Percentiles rank a stretch among this genome's conserved stretches.
phyloP scores from a whole-genome alignment of 2,329 filamentous ascomycete species.

The Cytospora mali region DNA sequence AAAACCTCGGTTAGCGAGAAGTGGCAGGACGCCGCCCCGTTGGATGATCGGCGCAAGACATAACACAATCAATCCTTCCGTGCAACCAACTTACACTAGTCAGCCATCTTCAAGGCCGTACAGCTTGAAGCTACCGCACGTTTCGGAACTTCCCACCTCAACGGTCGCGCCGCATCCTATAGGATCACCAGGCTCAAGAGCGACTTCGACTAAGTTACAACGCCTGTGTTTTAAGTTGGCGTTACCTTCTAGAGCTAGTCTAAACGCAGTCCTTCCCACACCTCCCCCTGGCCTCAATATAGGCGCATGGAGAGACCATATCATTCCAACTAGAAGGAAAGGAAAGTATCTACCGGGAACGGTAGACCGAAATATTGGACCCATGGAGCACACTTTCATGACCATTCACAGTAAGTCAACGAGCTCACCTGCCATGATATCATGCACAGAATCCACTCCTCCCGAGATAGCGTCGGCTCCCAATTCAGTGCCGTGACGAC shows the following conservation, averaged over 20 bases:
- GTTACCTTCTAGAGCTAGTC: slow-evolving; percentile 22
- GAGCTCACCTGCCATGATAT: slow-evolving; percentile 14
- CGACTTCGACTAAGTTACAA: slow-evolving; percentile 14
- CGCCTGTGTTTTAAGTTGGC: slow-evolving; percentile 25
- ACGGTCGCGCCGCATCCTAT: slow-evolving; percentile 30
- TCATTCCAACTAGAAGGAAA: slow-evolving; percentile 30
- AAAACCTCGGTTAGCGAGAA: slow-evolving; percentile 42
- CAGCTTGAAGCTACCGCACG: slow-evolving; percentile 30
- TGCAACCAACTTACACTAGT: slow-evolving; percentile 33
- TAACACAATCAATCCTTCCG: slow-evolving; percentile 31
- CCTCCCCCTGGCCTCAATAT: slow-evolving; percentile 13
- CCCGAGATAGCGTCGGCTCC: not conserved
- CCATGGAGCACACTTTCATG: slow-evolving; percentile 87
- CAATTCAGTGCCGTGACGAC: slow-evolving; percentile 4
- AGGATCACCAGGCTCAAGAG: slow-evolving; percentile 27
- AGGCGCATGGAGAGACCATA: slow-evolving; percentile 31
- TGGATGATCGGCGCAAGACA: slow-evolving; percentile 31
- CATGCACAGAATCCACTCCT: not conserved
- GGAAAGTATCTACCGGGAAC: slow-evolving; percentile 10
- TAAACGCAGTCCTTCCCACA: slow-evolving; percentile 16
- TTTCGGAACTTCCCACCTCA: slow-evolving; percentile 36
- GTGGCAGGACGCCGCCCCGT: slow-evolving; percentile 30
- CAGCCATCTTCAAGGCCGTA: slow-evolving; percentile 16
- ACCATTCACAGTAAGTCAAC: slow-evolving; percentile 77
- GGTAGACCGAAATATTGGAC: slow-evolving; percentile 29